Evolutionary conservation across 2,329 filamentous ascomycete genomes (phyloP), one percentile per base, ranked within the genome.

Genomic region (Lachnellula willkommii): DNA sequence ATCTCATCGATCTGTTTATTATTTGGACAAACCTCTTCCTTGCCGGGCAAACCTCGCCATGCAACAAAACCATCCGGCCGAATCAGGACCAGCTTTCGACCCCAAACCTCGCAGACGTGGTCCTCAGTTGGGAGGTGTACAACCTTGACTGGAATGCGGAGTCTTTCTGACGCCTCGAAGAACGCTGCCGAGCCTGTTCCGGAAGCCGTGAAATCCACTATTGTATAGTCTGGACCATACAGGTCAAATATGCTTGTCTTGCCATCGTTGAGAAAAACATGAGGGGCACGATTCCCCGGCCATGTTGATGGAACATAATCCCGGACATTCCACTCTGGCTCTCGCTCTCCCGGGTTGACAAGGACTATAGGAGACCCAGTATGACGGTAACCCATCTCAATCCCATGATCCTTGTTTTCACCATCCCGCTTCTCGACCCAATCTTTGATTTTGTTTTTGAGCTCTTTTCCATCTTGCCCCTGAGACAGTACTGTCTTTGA

Each of bases 191-290:
- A 14, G 20, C 15, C 22, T 49, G 15, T 5, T 17, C 28, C n/a
- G 9, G 35, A 50, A 20, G 32, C 4, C n/a, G 26, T 14, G 24
- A 54, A 54, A 26, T 8, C 26, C 11, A 53, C 43, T 12, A 57
- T 22, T 15, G 50, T 50, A 28, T 26, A 53, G 7, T 50, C 46
- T 5, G n/a, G 36, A 2, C 47, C 47, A 32, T 47, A 47, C 8
- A 42, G 36, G 43, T 59, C 53, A 24, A 59, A 8, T n/a, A 51
- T 54, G 32, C 49, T 56, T 26, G 53, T 56, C 24, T 53, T 50
- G 2, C 43, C 49, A n/a, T 53, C 54, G 11, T 7, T 45, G 12
- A 59, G 47, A 11, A 46, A 51, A 20, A 59, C 24, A 35, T 59
- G 57, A 20, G 57, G 57, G 11, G 40, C 57, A 7, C 57, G 46